phyloP scores from a whole-genome alignment of 83 land plant genomes.

The Larix sibirica region DNA sequence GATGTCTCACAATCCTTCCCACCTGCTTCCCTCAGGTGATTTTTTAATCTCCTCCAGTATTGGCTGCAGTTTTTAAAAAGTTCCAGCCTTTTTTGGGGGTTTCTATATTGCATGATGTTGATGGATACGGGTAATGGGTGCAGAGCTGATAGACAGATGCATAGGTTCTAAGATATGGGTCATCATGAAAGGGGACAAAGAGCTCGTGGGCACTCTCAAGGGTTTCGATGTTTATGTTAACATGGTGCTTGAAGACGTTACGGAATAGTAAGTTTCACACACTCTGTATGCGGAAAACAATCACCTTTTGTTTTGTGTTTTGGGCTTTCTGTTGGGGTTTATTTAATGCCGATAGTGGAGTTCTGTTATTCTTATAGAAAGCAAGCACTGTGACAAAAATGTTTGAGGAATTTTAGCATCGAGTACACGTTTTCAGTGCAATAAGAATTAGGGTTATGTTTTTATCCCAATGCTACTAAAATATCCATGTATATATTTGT shows the following conservation, averaged over 20 bases:
- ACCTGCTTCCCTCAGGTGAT: slow-evolving; percentile 79
- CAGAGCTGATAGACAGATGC: slow-evolving; percentile 97
- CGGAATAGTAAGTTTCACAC: slow-evolving; percentile 75
- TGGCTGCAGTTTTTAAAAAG: neutral
- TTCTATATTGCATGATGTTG: neutral
- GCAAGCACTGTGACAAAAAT: neutral
- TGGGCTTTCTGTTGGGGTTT: neutral
- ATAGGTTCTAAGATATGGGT: slow-evolving; percentile 98
- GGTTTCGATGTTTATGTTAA: slow-evolving; percentile 99
- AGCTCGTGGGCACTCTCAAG: slow-evolving; percentile 92
- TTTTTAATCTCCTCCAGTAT: neutral
- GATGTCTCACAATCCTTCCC: slow-evolving; percentile 86
- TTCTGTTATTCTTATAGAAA: neutral
- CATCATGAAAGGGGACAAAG: slow-evolving; percentile 99
- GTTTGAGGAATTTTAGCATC: neutral
- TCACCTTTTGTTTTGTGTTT: neutral
- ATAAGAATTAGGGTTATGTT: neutral
- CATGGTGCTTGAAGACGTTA: slow-evolving; percentile 99
- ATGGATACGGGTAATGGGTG: slow-evolving; percentile 5
- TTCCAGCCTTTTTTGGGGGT: neutral
- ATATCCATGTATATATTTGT: no score
- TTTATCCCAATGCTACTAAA: neutral
- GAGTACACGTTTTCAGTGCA: neutral
- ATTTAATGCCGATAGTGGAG: neutral
- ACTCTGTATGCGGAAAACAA: neutral